Base-by-base conservation (phyloP, 1,284 basidiomycete species). In the Limonomyces culmigenus region DNA sequence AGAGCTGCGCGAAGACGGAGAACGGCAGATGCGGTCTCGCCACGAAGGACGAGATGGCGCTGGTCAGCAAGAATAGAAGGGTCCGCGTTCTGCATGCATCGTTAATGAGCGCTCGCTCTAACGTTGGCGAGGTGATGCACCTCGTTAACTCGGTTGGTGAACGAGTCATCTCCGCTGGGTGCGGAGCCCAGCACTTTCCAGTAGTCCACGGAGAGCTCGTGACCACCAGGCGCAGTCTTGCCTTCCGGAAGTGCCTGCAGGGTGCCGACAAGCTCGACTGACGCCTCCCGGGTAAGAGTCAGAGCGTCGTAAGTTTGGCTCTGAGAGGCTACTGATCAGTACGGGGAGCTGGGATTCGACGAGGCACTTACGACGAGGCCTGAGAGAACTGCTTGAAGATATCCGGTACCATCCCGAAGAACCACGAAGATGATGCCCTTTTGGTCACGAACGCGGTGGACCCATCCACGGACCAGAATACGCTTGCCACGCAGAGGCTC, bases 401-500 rank as follows among this genome's bases (percentile, higher is more conserved):
- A 95, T 3, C 92, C 93, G 14, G 91, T 95, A n/a, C 95, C 95
- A 54, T 99, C 95, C 36, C 95, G 78, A 35, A 98, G 64, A 38
- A 95, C 78, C 45, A 97, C 58, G 57, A 99, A 99, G 44, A 83
- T 91, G 55, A 96, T 80, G 42, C 78, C 91, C 50, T 95, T 93
- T 54, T 96, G 92, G 39, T 77, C 71, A 37, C 95, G 81, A 39
- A 91, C 66, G 48, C 93, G 78, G 59, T 98, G 93, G 0, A 98
- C 87, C 95, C 95, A 99, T 46, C 92, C 95, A 42, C 70, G 83
- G n/a, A 96, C 75, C 35, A 83, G 71, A 41, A 97, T 74, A 43
- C 91, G 79, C 50, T 81, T 62, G 21, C 67, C 70, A 45, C 88
- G 67, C 34, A 76, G 58, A 35, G 65, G 57, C 35, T 59, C 58